A percentile compares a stretch with the other conserved stretches of the same genome.
phyloP scores from a whole-genome alignment of 2,329 filamentous ascomycete species.

The Aspergillus sp. region DNA sequence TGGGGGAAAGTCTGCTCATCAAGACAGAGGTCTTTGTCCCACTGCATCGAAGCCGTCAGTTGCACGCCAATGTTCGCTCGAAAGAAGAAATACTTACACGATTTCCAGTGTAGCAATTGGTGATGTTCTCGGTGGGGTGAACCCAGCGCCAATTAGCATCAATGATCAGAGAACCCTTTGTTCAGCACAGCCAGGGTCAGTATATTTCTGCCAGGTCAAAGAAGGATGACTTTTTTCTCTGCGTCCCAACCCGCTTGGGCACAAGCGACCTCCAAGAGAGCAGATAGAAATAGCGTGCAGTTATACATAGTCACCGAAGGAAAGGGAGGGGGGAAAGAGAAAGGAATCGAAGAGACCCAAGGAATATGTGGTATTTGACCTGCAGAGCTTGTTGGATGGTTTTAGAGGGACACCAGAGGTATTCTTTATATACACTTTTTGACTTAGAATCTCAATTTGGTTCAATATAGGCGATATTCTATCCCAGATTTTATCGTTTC shows the following conservation, averaged over 20 bases:
- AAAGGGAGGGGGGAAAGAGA: neutral
- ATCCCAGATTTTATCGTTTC: slow-evolving; percentile 8
- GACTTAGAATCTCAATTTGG: too few relatives aligned
- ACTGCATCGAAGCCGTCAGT: slow-evolving; percentile 12
- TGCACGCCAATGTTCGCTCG: neutral
- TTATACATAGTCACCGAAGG: slow-evolving; percentile 19
- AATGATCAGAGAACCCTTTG: slow-evolving; percentile 47
- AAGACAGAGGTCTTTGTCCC: slow-evolving; percentile 42
- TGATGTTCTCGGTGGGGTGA: slow-evolving; percentile 39
- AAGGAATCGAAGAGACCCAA: slow-evolving; percentile 3
- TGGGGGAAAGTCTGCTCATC: slow-evolving; percentile 43
- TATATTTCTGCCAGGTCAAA: slow-evolving; percentile 48
- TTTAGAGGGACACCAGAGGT: neutral
- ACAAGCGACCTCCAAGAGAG: slow-evolving; percentile 15
- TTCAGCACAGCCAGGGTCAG: slow-evolving; percentile 45
- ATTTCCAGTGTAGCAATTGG: slow-evolving; percentile 52
- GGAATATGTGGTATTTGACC: slow-evolving; percentile 15
- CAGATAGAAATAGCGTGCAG: slow-evolving; percentile 23
- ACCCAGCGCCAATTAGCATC: slow-evolving; percentile 54
- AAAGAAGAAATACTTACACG: slow-evolving; percentile 9
- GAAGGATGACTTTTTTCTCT: slow-evolving; percentile 39
- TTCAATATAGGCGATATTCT: slow-evolving; percentile 4
- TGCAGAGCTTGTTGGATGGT: slow-evolving; percentile 16
- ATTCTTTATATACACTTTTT: slow-evolving; percentile 15
- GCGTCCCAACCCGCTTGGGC: slow-evolving; percentile 27